Conservation (phyloP, 441 rosid species). For the Euphorbia schlechtendalii region DNA sequence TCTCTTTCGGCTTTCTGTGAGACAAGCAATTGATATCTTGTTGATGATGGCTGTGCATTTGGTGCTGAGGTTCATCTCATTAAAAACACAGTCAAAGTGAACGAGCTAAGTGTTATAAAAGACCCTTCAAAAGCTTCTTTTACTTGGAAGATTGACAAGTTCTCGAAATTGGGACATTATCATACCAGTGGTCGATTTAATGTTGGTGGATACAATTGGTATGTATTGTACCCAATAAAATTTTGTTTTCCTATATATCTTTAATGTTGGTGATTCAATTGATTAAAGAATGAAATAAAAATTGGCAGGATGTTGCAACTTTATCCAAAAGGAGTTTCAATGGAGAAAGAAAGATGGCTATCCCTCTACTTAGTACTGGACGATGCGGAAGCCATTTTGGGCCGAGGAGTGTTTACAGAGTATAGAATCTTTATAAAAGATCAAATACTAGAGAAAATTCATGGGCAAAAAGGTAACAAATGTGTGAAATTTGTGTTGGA, state of each 20-base stretch:
- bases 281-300: neutral
- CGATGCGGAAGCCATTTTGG: no score
- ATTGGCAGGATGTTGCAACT: slow-evolving; percentile 12
- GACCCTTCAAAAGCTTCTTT: neutral
- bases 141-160: slow-evolving; percentile 6
- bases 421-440: no score
- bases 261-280: no score
- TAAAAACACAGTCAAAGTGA: neutral
- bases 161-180: neutral
- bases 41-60: slow-evolving; percentile 7
- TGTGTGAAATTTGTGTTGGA: no score
- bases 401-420: no score
- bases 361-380: neutral
- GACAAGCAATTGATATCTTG: neutral
- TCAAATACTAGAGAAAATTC: no score
- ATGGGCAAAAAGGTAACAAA: no score
- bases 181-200: neutral
- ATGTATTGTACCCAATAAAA: no score
- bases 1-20: neutral
- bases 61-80: slow-evolving; percentile 6
- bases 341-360: neutral
- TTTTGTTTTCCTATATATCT: neutral
- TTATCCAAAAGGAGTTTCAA: slow-evolving; percentile 11
- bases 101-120: neutral
- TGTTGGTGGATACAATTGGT: neutral